Evolutionary conservation across 176 grass and related monocot genomes (phyloP).

Genomic region (Oryza australiensis): DNA sequence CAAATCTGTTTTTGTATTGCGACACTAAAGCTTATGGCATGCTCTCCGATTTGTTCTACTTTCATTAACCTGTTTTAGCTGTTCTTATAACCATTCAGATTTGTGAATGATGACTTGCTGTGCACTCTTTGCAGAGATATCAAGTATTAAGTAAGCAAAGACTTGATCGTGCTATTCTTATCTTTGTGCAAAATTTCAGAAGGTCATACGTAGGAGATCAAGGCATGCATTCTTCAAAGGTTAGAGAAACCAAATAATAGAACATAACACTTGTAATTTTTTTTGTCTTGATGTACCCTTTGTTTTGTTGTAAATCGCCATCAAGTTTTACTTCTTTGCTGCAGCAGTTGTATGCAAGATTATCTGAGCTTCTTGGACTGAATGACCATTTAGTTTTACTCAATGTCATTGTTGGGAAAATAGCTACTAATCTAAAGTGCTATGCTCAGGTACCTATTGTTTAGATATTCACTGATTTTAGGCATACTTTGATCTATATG

Average conservation of each 20-base stretch:
- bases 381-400: slow-evolving; percentile 98
- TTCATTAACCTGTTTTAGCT: slow-evolving; percentile 6
- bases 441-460: slow-evolving; percentile 70
- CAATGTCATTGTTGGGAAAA: slow-evolving; percentile 96
- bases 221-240: slow-evolving; percentile 94
- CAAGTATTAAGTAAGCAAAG: slow-evolving; percentile 92
- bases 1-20: background rate
- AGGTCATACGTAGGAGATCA: slow-evolving; percentile 97
- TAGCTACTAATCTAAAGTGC: slow-evolving; percentile 94
- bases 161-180: slow-evolving; percentile 89
- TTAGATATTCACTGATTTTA: slow-evolving; percentile 29
- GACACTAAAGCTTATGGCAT: background rate
- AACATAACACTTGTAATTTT: slow-evolving; percentile 3
- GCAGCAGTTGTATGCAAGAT: slow-evolving; percentile 98
- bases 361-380: slow-evolving; percentile 94
- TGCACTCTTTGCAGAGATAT: slow-evolving; percentile 77
- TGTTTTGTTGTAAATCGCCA: slow-evolving; percentile 29
- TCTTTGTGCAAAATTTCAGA: slow-evolving; percentile 96
- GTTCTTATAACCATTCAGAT: background rate
- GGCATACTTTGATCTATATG: slow-evolving; percentile 31
- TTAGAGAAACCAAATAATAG: slow-evolving; percentile 30
- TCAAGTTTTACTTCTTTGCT: slow-evolving; percentile 54
- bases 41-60: slow-evolving; percentile 16
- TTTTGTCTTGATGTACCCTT: slow-evolving; percentile 21
- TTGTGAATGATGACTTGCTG: slow-evolving; percentile 26